Percentiles rank a stretch among this genome's conserved stretches.
Evolutionary conservation across 2,329 filamentous ascomycete genomes (phyloP).

Genomic region (Chaetomium strumarium): DNA sequence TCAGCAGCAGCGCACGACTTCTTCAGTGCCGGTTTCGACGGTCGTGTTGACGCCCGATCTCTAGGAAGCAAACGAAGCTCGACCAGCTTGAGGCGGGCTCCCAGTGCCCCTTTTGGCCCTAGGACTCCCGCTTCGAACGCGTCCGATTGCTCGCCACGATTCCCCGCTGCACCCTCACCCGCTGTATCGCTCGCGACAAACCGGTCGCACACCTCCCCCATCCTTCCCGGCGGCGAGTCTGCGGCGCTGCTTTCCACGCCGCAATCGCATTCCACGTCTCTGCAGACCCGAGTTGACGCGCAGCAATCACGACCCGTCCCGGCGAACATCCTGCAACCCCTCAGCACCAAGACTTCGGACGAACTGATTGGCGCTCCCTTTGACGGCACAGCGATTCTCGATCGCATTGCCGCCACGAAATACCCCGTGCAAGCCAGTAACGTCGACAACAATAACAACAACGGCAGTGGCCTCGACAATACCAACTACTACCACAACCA

Average conservation of each 20-base stretch:
- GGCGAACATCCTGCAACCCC: slow-evolving; percentile 25
- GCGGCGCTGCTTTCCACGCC: slow-evolving; percentile 26
- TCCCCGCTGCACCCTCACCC: slow-evolving; percentile 27
- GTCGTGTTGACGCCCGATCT: slow-evolving; percentile 50
- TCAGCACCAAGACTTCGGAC: slow-evolving; percentile 45
- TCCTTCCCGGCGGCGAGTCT: slow-evolving; percentile 42
- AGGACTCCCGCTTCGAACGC: slow-evolving; percentile 41
- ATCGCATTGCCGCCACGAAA: slow-evolving; percentile 51
- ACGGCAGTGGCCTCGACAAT: background rate
- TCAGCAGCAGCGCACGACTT: slow-evolving; percentile 34
- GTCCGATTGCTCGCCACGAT: slow-evolving; percentile 45
- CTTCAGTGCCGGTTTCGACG: slow-evolving; percentile 40
- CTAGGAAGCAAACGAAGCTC: slow-evolving; percentile 59
- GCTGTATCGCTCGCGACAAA: slow-evolving; percentile 24
- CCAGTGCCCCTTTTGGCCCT: slow-evolving; percentile 51
- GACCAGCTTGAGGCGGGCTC: slow-evolving; percentile 54
- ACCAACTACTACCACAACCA: slow-evolving; percentile 19
- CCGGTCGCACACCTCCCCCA: slow-evolving; percentile 43
- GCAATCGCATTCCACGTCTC: slow-evolving; percentile 14
- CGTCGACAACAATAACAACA: background rate
- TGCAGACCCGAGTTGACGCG: slow-evolving; percentile 13
- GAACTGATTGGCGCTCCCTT: slow-evolving; percentile 61
- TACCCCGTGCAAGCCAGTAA: slow-evolving; percentile 26
- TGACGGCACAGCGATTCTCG: slow-evolving; percentile 57
- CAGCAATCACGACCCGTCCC: slow-evolving; percentile 15